Conservation (phyloP, 1,284 basidiomycete species). For the Boletus hoseneyae region DNA sequence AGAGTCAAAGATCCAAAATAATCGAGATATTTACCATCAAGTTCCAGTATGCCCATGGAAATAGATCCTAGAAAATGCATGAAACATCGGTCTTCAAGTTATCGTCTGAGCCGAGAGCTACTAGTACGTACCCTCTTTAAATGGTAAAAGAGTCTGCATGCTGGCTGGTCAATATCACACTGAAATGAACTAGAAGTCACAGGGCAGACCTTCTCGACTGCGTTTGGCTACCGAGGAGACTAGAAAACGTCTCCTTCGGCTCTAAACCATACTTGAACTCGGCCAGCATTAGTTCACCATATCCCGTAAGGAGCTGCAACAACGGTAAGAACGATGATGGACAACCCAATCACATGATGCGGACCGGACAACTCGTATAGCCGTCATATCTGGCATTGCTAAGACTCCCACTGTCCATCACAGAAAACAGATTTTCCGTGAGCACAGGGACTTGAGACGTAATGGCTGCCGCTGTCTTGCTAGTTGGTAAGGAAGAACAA, state of each 20-base stretch:
- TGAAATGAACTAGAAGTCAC: not conserved
- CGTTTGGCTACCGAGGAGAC: conserved; percentile 66
- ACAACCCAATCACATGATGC: conserved; percentile 27
- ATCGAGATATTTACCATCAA: not conserved
- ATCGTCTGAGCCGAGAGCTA: not conserved
- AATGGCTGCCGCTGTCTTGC: conserved; percentile 95
- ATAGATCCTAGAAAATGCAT: conserved; percentile 55
- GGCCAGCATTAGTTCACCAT: conserved; percentile 84
- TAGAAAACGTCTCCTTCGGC: conserved; percentile 83
- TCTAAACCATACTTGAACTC: conserved; percentile 88
- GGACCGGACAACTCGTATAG: conserved; percentile 80
- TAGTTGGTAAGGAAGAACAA: conserved; percentile 87
- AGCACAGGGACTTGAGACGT: conserved; percentile 89
- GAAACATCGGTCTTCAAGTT: not conserved
- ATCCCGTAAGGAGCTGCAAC: conserved; percentile 73
- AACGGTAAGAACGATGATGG: conserved; percentile 13
- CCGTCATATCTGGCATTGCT: conserved; percentile 73
- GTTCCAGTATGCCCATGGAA: conserved; percentile 80
- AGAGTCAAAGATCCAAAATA: conserved; percentile 37
- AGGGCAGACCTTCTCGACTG: conserved; percentile 54
- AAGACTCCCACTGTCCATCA: conserved; percentile 70
- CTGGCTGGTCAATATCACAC: conserved; percentile 5
- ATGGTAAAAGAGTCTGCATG: conserved; percentile 76
- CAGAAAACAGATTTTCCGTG: conserved; percentile 81
- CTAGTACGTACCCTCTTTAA: conserved; percentile 71